phyloP scores from a whole-genome alignment of 495 filamentous ascomycete genomes.

The Xylaria grammica region DNA sequence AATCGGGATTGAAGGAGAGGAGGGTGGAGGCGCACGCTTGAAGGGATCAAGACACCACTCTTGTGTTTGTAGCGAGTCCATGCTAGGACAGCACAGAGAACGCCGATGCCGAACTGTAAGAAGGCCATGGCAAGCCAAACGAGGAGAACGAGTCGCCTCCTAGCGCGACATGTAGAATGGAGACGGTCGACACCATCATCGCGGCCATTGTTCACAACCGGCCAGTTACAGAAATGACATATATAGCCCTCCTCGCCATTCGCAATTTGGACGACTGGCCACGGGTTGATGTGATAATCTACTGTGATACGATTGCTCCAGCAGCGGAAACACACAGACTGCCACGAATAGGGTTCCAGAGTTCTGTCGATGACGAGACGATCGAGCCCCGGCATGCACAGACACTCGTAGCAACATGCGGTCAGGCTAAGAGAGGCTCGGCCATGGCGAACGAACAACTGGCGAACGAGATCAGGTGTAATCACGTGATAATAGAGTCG shows the following conservation, averaged over 20 bases:
- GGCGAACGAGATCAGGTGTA: conserved; percentile 30
- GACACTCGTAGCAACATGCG: conserved; percentile 34
- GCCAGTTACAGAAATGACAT: conserved; percentile 42
- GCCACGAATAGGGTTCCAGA: conserved; percentile 27
- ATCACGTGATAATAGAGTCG: conserved; percentile 35
- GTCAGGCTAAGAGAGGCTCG: conserved; percentile 16
- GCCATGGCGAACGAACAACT: conserved; percentile 27
- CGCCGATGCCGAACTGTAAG: conserved; percentile 39
- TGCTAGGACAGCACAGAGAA: conserved; percentile 35
- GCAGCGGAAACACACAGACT: conserved; percentile 39
- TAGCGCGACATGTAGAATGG: conserved; percentile 36
- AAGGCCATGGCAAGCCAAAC: conserved; percentile 37
- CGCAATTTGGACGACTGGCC: conserved; percentile 34
- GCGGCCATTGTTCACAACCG: conserved; percentile 32
- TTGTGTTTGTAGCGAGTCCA: conserved; percentile 38
- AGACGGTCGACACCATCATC: conserved; percentile 33
- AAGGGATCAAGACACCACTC: conserved; percentile 33
- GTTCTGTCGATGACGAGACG: conserved; percentile 35
- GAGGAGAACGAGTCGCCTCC: conserved; percentile 33
- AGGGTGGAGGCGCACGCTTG: conserved; percentile 28
- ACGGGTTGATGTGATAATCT: conserved; percentile 35
- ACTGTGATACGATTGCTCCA: conserved; percentile 33
- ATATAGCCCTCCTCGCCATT: conserved; percentile 40
- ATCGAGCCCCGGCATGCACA: conserved; percentile 37
- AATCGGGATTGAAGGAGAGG: conserved; percentile 15